Conservation (phyloP, 495 filamentous ascomycete genomes). For the Neurospora pannonica region DNA sequence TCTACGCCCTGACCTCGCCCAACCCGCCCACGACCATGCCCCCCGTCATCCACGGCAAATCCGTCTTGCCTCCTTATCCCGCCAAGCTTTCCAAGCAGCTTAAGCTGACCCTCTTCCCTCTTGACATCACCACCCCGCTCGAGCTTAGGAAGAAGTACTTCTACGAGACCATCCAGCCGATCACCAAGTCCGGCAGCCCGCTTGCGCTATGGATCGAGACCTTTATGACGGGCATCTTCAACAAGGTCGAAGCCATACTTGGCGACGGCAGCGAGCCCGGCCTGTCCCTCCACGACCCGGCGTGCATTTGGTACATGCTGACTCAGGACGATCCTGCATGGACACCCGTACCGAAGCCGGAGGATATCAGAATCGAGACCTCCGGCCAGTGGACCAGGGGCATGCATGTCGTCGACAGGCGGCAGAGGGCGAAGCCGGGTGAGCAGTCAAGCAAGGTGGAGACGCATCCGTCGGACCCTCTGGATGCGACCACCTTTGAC, state of each 20-base stretch:
- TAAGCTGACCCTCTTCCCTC: constrained; percentile 71
- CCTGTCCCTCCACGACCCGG: constrained; percentile 77
- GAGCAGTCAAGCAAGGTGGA: constrained; percentile 41
- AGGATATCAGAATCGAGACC: constrained; percentile 82
- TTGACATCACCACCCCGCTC: constrained; percentile 81
- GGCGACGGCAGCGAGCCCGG: constrained; percentile 44
- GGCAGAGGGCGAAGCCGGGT: constrained; percentile 48
- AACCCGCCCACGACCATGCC: constrained; percentile 62
- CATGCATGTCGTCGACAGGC: constrained; percentile 74
- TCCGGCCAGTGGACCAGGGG: constrained; percentile 89
- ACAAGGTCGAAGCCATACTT: constrained; percentile 57
- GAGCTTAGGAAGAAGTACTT: constrained; percentile 53
- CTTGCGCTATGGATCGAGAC: constrained; percentile 73
- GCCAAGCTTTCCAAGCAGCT: constrained; percentile 52
- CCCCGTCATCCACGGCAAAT: constrained; percentile 33
- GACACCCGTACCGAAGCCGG: constrained; percentile 35
- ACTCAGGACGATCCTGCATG: constrained; percentile 43
- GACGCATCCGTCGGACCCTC: constrained; percentile 20
- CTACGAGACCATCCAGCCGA: constrained; percentile 39
- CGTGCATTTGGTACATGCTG: constrained; percentile 81
- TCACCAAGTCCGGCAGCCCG: constrained; percentile 52
- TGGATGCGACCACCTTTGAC: constrained; percentile 24
- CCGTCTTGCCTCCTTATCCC: constrained; percentile 55
- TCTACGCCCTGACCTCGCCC: constrained; percentile 83
- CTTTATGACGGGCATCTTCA: constrained; percentile 69